phyloP scores from a whole-genome alignment of 2,329 filamentous ascomycete species.

The Talaromyces albobiverticillius region DNA sequence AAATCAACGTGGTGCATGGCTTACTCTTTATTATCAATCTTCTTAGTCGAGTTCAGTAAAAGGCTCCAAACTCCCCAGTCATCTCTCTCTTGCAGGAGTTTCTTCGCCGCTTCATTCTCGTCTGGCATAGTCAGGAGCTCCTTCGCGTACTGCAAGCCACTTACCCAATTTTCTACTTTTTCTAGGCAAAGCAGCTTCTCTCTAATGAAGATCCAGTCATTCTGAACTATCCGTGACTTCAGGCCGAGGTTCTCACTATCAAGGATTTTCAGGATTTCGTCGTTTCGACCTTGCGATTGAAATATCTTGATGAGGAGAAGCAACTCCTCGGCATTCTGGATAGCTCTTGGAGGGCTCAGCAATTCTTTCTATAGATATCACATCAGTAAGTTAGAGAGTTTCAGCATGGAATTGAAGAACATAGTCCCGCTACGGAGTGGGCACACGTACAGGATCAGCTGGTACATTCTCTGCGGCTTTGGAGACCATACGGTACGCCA shows the following conservation, averaged over 20 bases:
- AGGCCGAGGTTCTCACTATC: constrained; percentile 41
- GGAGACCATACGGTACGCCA: constrained; percentile 49
- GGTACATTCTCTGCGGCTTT: constrained; percentile 46
- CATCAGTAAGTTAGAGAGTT: constrained; percentile 4
- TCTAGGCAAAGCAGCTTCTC: constrained; percentile 38
- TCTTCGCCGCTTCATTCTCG: constrained; percentile 24
- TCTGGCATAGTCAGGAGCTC: constrained; percentile 34
- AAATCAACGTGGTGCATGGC: constrained; percentile 16
- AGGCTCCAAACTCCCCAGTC: constrained; percentile 48
- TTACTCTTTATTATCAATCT: constrained; percentile 32
- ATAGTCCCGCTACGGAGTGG: neutral
- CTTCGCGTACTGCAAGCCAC: constrained; percentile 35
- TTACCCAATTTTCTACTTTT: constrained; percentile 36
- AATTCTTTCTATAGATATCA: constrained; percentile 35
- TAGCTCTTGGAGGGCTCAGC: constrained; percentile 40
- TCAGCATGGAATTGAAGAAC: neutral
- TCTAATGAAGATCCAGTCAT: constrained; percentile 42
- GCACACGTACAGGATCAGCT: constrained; percentile 39
- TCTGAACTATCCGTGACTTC: constrained; percentile 40
- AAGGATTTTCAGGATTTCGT: constrained; percentile 42
- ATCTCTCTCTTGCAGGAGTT: constrained; percentile 36
- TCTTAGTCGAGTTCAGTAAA: constrained; percentile 33
- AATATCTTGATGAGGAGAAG: constrained; percentile 44
- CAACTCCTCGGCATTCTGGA: constrained; percentile 47
- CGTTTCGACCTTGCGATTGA: constrained; percentile 36